phyloP scores from a whole-genome alignment of 768 basidiomycete genomes.

The Russula earlei region DNA sequence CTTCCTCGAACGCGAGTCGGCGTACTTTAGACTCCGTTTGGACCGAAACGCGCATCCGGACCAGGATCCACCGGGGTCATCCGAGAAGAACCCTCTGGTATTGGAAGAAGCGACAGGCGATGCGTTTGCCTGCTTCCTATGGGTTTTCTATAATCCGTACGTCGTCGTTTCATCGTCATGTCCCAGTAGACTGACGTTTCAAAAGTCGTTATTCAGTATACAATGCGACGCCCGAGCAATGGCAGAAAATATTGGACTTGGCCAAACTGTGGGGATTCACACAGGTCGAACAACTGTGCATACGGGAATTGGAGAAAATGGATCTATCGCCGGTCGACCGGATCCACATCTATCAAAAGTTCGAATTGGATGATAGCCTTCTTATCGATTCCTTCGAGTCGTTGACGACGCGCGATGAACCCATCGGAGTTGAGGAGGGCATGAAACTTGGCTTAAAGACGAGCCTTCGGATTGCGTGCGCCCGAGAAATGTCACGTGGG shows the following conservation, averaged over 20 bases:
- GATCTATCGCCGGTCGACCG: conserved; percentile 30
- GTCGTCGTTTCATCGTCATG: conserved; percentile 5
- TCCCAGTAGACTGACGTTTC: neutral
- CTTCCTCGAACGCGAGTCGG: conserved; percentile 10
- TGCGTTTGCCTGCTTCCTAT: conserved; percentile 27
- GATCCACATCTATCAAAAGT: conserved; percentile 32
- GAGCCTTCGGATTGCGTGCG: conserved; percentile 30
- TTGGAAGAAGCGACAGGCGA: conserved; percentile 23
- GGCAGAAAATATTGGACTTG: conserved; percentile 33
- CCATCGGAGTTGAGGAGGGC: conserved; percentile 33
- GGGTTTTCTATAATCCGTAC: conserved; percentile 30
- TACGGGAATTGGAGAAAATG: conserved; percentile 33
- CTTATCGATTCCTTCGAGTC: conserved; percentile 30
- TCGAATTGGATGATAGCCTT: conserved; percentile 28
- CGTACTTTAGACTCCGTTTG: conserved; percentile 1
- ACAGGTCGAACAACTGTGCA: conserved; percentile 31
- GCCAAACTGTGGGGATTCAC: conserved; percentile 35
- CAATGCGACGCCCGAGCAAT: conserved; percentile 32
- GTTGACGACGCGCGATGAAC: conserved; percentile 30
- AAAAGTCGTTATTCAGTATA: conserved; percentile 32
- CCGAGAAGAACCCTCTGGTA: conserved; percentile 25
- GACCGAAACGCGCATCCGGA: conserved; percentile 1
- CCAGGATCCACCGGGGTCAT: conserved; percentile 24
- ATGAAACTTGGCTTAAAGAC: conserved; percentile 34
- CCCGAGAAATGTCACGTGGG: conserved; percentile 28